Conservation (phyloP, 208 protist species). For the Trypanosoma grayi region DNA sequence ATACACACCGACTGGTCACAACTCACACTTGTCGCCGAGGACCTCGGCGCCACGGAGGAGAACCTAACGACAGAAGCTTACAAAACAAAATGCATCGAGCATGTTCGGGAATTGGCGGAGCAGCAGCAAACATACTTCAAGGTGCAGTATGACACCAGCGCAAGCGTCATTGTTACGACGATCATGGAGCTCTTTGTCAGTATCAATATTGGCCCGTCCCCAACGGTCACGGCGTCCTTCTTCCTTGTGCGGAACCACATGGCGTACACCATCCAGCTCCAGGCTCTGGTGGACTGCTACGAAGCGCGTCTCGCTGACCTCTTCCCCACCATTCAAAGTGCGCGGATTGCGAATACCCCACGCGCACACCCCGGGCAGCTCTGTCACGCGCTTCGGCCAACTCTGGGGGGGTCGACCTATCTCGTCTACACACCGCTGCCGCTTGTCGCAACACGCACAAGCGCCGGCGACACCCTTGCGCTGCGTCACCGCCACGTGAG, state of each 20-base stretch:
- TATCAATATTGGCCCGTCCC: conserved; percentile 40
- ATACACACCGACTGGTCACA: conserved; percentile 55
- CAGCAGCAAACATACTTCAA: conserved; percentile 47
- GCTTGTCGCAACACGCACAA: conserved; percentile 8
- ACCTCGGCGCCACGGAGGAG: conserved; percentile 15
- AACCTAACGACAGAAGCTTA: conserved; percentile 38
- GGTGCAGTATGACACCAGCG: conserved; percentile 36
- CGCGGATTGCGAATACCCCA: conserved; percentile 20
- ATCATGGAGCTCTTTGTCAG: conserved; percentile 56
- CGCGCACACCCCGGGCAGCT: not conserved
- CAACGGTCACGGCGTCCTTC: conserved; percentile 39
- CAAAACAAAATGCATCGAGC: conserved; percentile 32
- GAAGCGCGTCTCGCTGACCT: conserved; percentile 43
- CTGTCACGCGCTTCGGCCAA: conserved; percentile 1
- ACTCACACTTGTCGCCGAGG: conserved; percentile 50
- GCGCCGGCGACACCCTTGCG: not conserved
- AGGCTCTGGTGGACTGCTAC: conserved; percentile 39
- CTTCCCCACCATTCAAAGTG: conserved; percentile 45
- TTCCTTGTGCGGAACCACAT: conserved; percentile 37
- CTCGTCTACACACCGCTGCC: not conserved
- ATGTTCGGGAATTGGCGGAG: conserved; percentile 26
- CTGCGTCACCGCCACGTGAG: not conserved
- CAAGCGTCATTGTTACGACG: conserved; percentile 51
- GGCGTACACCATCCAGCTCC: conserved; percentile 58
- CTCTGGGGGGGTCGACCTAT: not conserved